Evolutionary conservation across 2,329 filamentous ascomycete species (phyloP), one percentile per base, ranked within the genome.

Genomic region (Scedosporium apiospermum): DNA sequence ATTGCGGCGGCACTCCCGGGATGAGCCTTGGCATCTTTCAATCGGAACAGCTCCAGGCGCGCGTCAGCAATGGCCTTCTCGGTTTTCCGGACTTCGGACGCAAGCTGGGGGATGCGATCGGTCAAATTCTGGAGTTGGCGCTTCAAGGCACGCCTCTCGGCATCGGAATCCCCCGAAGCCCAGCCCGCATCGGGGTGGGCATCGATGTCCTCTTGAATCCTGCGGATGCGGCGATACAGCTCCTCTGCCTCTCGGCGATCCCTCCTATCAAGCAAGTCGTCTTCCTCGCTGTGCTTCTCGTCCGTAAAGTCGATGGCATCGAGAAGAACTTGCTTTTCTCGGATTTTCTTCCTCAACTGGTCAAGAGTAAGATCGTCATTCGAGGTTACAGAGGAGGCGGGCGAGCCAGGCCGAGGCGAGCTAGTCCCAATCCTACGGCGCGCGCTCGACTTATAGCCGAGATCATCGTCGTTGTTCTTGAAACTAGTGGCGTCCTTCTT

Each of bases 401-500:
- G 90, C 3, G 88, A 88, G 30, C 88, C 86, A 6, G 93, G 91
- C 1, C 92, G 93, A 58, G 92, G 91, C 7, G 92, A 95, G 64
- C 85, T 87, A 65, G 87, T 88, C 49, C 90, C 91, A 63, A 96
- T 77, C 67, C 95, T 87, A 66, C 93, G 90, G 66, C 95, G 90
- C 62, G 95, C 95, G 73, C 93, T 97, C 12, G 95, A 98, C 68
- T 88, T 89, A 71, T 99, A 99, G 4, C 91, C 92, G 69, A 96
- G 85, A 64, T 92, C 89, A 68, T 96, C 91, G 69, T 96, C 92
- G 67, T 98, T 95, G 72, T 98, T 97, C 71, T 96, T 93, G 76
- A 93, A 99, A 3, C 98, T 89, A 0, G 95, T 99, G 2, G 90
- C 95, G 76, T 99, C 95, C 74, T 98, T 98, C 58, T 98, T 98